phyloP scores from a whole-genome alignment of 2,329 filamentous ascomycete genomes.

The Teratosphaeriaceae sp. region DNA sequence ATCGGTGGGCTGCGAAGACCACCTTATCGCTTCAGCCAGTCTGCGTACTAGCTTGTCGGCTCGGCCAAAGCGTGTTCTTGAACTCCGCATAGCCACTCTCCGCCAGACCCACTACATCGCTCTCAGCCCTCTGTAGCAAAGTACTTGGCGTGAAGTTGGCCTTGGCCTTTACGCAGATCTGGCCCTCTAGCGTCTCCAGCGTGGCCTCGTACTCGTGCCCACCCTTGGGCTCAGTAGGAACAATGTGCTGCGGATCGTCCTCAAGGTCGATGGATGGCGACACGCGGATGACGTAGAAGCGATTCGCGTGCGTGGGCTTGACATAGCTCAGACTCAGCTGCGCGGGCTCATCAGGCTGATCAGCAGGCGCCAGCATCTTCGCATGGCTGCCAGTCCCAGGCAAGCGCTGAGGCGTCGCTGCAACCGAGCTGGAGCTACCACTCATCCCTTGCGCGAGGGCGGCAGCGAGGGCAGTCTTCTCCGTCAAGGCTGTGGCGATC shows the following conservation, averaged over 20 bases:
- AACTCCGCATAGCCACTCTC: conserved; percentile 22
- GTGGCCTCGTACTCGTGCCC: conserved; percentile 45
- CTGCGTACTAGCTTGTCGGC: conserved; percentile 12
- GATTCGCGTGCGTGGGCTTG: conserved; percentile 51
- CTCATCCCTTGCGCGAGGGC: conserved; percentile 40
- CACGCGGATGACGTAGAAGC: conserved; percentile 58
- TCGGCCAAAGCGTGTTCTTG: conserved; percentile 29
- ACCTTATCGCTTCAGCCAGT: too few relatives aligned
- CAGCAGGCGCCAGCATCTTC: conserved; percentile 19
- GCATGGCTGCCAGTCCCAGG: conserved; percentile 27
- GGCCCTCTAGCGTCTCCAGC: conserved; percentile 51
- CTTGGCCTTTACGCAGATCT: conserved; percentile 50
- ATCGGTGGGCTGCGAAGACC: too few relatives aligned
- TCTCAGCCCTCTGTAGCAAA: conserved; percentile 16
- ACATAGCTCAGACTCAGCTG: conserved; percentile 53
- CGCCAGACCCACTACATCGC: conserved; percentile 11
- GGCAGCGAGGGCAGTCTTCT: conserved; percentile 60
- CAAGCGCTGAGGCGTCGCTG: conserved; percentile 24
- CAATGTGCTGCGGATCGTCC: conserved; percentile 17
- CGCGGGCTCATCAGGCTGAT: conserved; percentile 25
- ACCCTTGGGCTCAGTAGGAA: conserved; percentile 29
- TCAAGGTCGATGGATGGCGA: conserved; percentile 27
- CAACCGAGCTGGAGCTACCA: conserved; percentile 8
- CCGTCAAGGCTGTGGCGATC: conserved; percentile 62
- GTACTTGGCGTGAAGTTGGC: conserved; percentile 21